These are phyloP conservation scores for Monosporascus sp. DNA, from an alignment of 2,329 filamentous ascomycete species.

Conservation along the genomic window DNA sequence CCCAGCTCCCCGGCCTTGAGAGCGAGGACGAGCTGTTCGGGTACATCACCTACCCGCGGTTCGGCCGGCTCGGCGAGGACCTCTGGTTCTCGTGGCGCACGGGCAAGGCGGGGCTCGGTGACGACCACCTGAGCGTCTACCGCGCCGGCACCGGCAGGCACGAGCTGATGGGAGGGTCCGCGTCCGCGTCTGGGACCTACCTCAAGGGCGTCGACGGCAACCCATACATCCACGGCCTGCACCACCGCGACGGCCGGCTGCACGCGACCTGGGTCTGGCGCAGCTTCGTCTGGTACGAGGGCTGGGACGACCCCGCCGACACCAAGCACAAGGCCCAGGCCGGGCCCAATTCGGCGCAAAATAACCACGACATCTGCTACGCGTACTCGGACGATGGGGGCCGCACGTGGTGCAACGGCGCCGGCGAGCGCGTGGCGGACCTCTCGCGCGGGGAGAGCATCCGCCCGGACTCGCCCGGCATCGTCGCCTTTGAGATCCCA, in stretches of 20 bases:
- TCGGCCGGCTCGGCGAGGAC: constrained; percentile 31
- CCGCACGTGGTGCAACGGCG: constrained; percentile 36
- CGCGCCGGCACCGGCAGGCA: constrained; percentile 29
- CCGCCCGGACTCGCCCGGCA: constrained; percentile 33
- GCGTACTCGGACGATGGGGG: constrained; percentile 42
- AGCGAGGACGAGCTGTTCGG: constrained; percentile 24
- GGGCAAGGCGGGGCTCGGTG: constrained; percentile 44
- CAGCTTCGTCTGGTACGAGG: constrained; percentile 38
- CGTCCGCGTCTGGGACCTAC: constrained; percentile 17
- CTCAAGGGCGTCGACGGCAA: constrained; percentile 50
- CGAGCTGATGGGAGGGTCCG: constrained; percentile 24
- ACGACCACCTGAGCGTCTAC: constrained; percentile 44
- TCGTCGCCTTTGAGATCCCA: constrained; percentile 39
- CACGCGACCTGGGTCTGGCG: constrained; percentile 47
- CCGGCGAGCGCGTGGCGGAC: constrained; percentile 30
- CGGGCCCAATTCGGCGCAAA: constrained; percentile 38
- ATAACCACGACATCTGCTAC: constrained; percentile 47
- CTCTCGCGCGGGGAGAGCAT: constrained; percentile 32
- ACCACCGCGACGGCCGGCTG: constrained; percentile 28
- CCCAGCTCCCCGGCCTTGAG: constrained; percentile 30
- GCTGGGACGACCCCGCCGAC: constrained; percentile 36
- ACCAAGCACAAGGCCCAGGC: constrained; percentile 36
- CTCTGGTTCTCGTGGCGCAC: constrained; percentile 46
- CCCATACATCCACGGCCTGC: constrained; percentile 47
- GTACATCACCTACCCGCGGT: constrained; percentile 45